phyloP scores from a whole-genome alignment of 768 basidiomycete genomes.

The Suillus fuscotomentosus region DNA sequence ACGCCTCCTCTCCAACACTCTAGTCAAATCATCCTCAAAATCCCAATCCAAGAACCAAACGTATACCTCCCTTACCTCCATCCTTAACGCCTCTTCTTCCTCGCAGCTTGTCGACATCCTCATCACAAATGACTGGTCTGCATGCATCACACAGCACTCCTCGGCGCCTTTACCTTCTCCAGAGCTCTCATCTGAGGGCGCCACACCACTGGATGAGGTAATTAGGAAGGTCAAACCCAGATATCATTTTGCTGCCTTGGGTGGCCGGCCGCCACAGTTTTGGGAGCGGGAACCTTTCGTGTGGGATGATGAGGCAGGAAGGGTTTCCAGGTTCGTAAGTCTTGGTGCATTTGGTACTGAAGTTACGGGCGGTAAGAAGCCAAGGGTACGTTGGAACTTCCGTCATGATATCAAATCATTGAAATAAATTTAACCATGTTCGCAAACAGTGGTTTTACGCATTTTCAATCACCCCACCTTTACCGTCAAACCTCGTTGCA shows the following conservation, averaged over 20 bases:
- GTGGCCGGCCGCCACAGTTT: conserved; percentile 68
- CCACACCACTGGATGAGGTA: conserved; percentile 63
- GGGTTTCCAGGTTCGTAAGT: conserved; percentile 75
- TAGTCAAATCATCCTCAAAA: conserved; percentile 46
- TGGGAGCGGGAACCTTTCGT: conserved; percentile 95
- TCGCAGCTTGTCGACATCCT: conserved; percentile 78
- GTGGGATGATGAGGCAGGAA: conserved; percentile 72
- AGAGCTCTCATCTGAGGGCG: conserved; percentile 43
- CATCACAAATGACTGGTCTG: conserved; percentile 78
- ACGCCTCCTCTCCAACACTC: conserved; percentile 67
- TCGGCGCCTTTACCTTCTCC: conserved; percentile 45
- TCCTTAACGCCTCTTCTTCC: conserved; percentile 57
- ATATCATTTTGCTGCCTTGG: conserved; percentile 80
- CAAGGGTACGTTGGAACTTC: conserved; percentile 56
- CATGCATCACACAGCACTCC: conserved; percentile 61
- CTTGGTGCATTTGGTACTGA: conserved; percentile 84
- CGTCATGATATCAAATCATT: background rate
- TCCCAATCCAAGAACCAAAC: conserved; percentile 44
- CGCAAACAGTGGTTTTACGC: conserved; percentile 91
- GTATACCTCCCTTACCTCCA: conserved; percentile 65
- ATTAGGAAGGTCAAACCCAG: conserved; percentile 70
- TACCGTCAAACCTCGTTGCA: conserved; percentile 32
- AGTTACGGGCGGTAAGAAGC: conserved; percentile 66
- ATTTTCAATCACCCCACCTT: conserved; percentile 73
- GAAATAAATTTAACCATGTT: background rate